Conservation (phyloP, 257 asterid species). For the Perilla frutescens region DNA sequence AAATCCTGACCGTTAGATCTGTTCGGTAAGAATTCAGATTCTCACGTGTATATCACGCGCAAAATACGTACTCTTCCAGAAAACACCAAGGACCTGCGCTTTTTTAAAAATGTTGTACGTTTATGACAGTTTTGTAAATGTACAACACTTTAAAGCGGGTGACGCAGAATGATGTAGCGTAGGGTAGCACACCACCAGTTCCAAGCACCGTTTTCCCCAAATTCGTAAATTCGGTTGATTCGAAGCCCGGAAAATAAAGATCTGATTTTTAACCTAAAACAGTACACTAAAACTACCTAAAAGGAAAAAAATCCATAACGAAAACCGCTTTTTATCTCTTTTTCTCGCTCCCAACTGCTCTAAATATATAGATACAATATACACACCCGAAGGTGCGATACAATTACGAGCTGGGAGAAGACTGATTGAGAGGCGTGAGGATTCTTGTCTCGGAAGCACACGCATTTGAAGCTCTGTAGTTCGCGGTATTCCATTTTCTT, state of each 20-base stretch:
- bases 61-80: neutral
- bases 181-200: conserved; percentile 13
- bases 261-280: conserved; percentile 43
- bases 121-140: neutral
- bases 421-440: conserved; percentile 10
- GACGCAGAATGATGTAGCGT: neutral
- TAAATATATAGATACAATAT: neutral
- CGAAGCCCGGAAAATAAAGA: conserved; percentile 34
- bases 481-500: conserved; percentile 29
- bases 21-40: neutral
- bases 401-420: conserved; percentile 22
- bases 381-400: conserved; percentile 17
- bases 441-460: conserved; percentile 32
- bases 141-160: conserved; percentile 23
- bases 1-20: neutral
- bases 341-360: conserved; percentile 36
- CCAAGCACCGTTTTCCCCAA: conserved; percentile 1
- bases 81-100: neutral
- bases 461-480: conserved; percentile 31
- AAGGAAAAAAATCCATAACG: conserved; percentile 30
- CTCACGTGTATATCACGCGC: neutral
- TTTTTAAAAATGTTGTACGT: neutral
- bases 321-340: conserved; percentile 24
- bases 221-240: conserved; percentile 38
- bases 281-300: conserved; percentile 33